Base-by-base conservation (phyloP, 2,329 filamentous ascomycete species). In the Pleoardoris graminearum region DNA sequence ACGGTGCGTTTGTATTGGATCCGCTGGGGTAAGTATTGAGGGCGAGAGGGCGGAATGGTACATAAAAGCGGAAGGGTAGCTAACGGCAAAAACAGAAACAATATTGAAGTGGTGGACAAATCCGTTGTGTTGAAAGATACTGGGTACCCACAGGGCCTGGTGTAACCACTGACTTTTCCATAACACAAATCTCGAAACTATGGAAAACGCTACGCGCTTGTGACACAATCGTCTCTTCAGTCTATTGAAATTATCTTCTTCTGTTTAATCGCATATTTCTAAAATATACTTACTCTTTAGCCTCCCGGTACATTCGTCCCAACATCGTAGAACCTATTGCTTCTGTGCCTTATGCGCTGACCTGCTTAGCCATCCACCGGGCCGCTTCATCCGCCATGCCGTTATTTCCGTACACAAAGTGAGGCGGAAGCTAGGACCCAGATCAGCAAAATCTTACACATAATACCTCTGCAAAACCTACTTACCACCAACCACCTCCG, bases 1-100 rank as follows among this genome's bases (percentile, higher is more conserved):
- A 67, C 56, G 62, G 53, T 7, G 65, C 59, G 8, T 68, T 68
- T 49, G 59, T 67, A 8, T 22, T 61, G 14, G 66, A 69, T 58
- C 65, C 65, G 38, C 38, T 63, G 12, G 63, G 63, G 64, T 67
- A 41, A 59, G 59, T 54, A 8, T n/a, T n/a, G n/a, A n/a, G n/a
- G n/a, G n/a, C n/a, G n/a, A n/a, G n/a, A n/a, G n/a, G n/a, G n/a
- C n/a, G n/a, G n/a, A n/a, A n/a, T n/a, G n/a, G n/a, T n/a, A n/a
- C n/a, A n/a, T n/a, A n/a, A n/a, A n/a, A n/a, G n/a, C n/a, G n/a
- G 3, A 10, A 21, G 16, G 12, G 11, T 21, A 30, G 23, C 25
- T 27, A 10, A 27, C 10, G 12, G 12, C 7, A 5, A 12, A 12
- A n/a, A 6, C 37, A 65, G 60, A 12, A 65, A 65, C 47, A 65